Conservation (phyloP, 2,329 filamentous ascomycete genomes). For the Penicillium sp. region DNA sequence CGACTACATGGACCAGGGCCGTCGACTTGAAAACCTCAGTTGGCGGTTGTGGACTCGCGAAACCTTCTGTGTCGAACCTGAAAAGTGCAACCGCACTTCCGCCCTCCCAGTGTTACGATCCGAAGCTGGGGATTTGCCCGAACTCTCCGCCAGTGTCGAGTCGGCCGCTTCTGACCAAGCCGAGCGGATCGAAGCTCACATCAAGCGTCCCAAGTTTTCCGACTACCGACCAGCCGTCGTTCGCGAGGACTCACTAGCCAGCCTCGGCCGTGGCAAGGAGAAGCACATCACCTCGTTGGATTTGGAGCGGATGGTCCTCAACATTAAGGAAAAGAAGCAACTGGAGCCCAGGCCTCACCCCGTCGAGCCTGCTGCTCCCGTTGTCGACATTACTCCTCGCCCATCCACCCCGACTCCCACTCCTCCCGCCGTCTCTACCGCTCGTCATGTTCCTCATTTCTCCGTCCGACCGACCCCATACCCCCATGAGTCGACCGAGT, state of each 20-base stretch:
- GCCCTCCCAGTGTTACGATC: slow-evolving; percentile 50
- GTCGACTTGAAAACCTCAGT: slow-evolving; percentile 88
- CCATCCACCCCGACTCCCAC: slow-evolving; percentile 44
- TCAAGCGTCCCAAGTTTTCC: slow-evolving; percentile 60
- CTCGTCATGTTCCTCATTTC: slow-evolving; percentile 35
- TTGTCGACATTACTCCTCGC: slow-evolving; percentile 46
- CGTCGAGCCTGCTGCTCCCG: slow-evolving; percentile 40
- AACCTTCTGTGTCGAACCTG: slow-evolving; percentile 79
- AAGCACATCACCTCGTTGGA: slow-evolving; percentile 91
- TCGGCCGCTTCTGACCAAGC: slow-evolving; percentile 67
- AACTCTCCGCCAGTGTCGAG: slow-evolving; percentile 75
- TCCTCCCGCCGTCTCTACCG: slow-evolving; percentile 33
- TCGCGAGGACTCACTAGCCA: slow-evolving; percentile 56
- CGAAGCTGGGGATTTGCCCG: slow-evolving; percentile 59
- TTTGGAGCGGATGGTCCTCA: slow-evolving; percentile 89
- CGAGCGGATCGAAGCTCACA: slow-evolving; percentile 53
- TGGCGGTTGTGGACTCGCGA: slow-evolving; percentile 96
- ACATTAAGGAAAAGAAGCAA: slow-evolving; percentile 79
- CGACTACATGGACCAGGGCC: slow-evolving; percentile 88
- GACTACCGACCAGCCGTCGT: slow-evolving; percentile 60
- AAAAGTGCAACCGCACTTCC: slow-evolving; percentile 52
- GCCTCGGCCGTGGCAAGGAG: slow-evolving; percentile 70
- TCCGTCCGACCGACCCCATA: slow-evolving; percentile 24
- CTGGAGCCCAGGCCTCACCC: slow-evolving; percentile 57
- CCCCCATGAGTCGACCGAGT: slow-evolving; percentile 53